Percentiles rank a stretch among this genome's conserved stretches.
Evolutionary conservation across 345 rosid species (phyloP).

Genomic region (Garcia nutans): DNA sequence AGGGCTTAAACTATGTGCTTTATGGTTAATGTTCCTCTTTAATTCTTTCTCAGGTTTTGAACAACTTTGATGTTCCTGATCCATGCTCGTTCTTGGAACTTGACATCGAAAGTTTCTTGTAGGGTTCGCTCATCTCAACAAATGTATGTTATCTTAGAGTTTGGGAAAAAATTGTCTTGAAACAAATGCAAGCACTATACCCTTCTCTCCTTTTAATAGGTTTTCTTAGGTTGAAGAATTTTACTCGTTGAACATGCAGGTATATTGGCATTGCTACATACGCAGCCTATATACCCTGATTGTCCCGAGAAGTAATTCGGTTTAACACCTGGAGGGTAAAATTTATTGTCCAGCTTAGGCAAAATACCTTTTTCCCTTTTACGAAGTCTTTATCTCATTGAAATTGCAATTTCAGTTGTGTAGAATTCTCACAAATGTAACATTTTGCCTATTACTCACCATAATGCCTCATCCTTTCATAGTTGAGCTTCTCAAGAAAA

Average conservation of each 20-base stretch:
- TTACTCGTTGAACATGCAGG: background rate
- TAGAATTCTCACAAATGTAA: background rate
- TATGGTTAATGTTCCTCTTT: background rate
- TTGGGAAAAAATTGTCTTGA: too few species aligned
- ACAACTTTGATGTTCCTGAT: constrained; percentile 70
- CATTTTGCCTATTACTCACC: background rate
- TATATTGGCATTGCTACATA: background rate
- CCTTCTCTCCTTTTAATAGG: background rate
- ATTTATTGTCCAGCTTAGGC: background rate
- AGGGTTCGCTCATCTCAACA: background rate
- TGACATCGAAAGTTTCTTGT: constrained; percentile 50
- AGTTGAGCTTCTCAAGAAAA: background rate
- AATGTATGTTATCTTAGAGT: background rate
- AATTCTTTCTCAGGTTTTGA: constrained; percentile 54
- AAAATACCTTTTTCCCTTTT: background rate
- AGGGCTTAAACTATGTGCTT: background rate
- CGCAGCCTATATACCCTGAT: background rate
- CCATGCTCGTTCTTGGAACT: constrained; percentile 81
- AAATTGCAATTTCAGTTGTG: background rate
- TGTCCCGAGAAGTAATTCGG: background rate
- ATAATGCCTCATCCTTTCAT: background rate
- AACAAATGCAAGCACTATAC: too few species aligned
- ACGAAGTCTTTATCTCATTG: background rate
- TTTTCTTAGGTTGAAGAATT: background rate
- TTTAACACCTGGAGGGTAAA: background rate